Base-by-base conservation (phyloP, 2,329 filamentous ascomycete species). In the Claviceps spartinae region DNA sequence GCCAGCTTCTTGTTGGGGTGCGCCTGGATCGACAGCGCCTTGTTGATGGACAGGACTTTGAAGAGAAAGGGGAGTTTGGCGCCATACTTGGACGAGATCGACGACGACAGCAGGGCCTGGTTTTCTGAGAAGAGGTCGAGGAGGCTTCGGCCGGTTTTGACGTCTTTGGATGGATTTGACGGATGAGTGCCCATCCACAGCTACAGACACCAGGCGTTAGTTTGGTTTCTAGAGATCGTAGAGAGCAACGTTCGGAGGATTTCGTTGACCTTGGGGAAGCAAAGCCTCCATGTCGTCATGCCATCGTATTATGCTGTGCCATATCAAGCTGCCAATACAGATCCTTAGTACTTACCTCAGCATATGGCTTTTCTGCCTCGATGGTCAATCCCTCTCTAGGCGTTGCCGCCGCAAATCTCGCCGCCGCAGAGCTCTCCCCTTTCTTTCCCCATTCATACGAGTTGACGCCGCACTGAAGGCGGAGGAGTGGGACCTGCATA, bases 151-250 rank as follows among this genome's bases (percentile, higher is more conserved):
- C 89, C 85, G 30, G 93, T 95, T 48, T 78, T 73, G 58, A 95
- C 67, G 64, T 97, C 89, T 67, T 86, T 94, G 54, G 93, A 97
- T 18, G 93, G 93, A 62, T 96, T 89, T 46, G 88, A 95, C 45
- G 91, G 90, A 63, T 98, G 93, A 1, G 91, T 96, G 63, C 93
- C 93, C 93, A 98, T 98, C 93, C 93, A 98, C 62, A 98, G 75
- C 89, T 96, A 30, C 8, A n/a, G 5, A 24, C 0, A 34, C 11
- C 30, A 34, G 4, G 9, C 11, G 22, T 44, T 7, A 44, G 22
- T 44, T 24, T 42, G 30, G 30, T 34, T 34, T 34, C 9, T 11
- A 11, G 9, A 34, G 30, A 34, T 34, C 30, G 30, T 34, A 1
- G 30, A 34, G 30, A 9, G 30, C 30, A 34, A 34, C 3, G 30